These are phyloP conservation scores for Akanthomyces dipterigenus DNA, from an alignment of 2,329 filamentous ascomycete genomes.

Conservation along the genomic window DNA sequence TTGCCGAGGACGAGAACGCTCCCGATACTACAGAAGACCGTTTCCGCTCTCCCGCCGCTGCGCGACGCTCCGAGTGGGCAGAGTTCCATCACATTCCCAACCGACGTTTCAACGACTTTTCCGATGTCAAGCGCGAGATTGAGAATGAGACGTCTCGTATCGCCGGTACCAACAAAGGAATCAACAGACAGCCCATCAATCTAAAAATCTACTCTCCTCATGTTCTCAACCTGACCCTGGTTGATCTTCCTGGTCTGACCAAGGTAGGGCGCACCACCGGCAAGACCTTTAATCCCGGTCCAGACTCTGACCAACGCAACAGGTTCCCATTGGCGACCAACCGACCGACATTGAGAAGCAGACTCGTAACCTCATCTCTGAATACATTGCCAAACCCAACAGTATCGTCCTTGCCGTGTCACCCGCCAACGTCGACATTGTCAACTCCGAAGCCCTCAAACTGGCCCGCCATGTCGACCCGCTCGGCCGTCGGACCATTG, in stretches of 20 bases:
- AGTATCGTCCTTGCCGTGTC: constrained; percentile 96
- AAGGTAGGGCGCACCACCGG: constrained; percentile 53
- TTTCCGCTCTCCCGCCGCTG: constrained; percentile 70
- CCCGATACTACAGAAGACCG: constrained; percentile 60
- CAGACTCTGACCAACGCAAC: constrained; percentile 6
- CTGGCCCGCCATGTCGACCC: constrained; percentile 95
- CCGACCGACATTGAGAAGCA: constrained; percentile 98
- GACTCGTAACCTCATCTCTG: constrained; percentile 89
- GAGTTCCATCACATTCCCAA: constrained; percentile 95
- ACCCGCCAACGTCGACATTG: constrained; percentile 94
- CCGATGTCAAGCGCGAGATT: constrained; percentile 90
- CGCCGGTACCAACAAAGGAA: constrained; percentile 91
- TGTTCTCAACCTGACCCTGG: constrained; percentile 90
- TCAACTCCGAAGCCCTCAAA: constrained; percentile 96
- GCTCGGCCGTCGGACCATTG: constrained; percentile 88
- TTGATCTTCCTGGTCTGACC: constrained; percentile 91
- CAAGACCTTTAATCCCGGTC: neutral
- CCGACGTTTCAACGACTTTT: constrained; percentile 83
- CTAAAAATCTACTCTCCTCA: constrained; percentile 97
- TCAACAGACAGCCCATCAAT: constrained; percentile 96
- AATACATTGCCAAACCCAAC: constrained; percentile 98
- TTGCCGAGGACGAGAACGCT: constrained; percentile 67
- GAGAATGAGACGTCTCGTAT: constrained; percentile 94
- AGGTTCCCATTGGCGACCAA: constrained; percentile 96
- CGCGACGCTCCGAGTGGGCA: constrained; percentile 67